Conservation (phyloP, 164 flowering plant species). For the Litsea cubeba region DNA sequence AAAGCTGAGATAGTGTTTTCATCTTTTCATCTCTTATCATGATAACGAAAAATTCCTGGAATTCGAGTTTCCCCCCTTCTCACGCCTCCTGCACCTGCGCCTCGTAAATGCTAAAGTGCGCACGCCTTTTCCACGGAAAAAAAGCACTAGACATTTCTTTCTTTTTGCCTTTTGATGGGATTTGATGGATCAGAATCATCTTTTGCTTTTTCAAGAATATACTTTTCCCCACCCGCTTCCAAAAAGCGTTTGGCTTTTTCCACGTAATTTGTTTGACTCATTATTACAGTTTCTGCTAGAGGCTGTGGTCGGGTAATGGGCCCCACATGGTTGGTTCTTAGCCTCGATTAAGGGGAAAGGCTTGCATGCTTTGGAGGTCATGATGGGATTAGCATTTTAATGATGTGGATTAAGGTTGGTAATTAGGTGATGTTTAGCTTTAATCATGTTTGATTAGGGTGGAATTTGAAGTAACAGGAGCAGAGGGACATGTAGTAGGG, state of each 20-base stretch:
- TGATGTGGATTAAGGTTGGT: neutral
- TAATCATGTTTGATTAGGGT: neutral
- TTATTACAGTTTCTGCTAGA: neutral
- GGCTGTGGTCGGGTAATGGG: neutral
- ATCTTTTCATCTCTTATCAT: no score
- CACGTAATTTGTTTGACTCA: neutral
- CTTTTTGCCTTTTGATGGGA: neutral
- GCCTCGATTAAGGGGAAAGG: neutral
- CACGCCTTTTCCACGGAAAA: neutral
- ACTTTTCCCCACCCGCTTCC: neutral
- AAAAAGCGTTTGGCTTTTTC: neutral
- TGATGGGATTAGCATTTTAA: neutral
- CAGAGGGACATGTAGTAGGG: no score
- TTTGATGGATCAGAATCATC: constrained; percentile 2
- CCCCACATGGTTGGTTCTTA: neutral
- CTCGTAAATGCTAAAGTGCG: constrained; percentile 4
- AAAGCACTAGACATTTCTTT: neutral
- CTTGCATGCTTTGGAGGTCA: neutral
- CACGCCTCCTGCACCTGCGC: neutral
- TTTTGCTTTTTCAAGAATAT: neutral
- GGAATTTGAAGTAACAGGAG: neutral
- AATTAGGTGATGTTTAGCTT: no score
- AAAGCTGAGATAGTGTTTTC: neutral
- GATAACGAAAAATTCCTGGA: no score
- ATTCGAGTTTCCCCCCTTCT: no score